These are phyloP conservation scores for Trichopus zeylanicus DNA, from an alignment of 116 monocot genomes.

Conservation along the genomic window DNA sequence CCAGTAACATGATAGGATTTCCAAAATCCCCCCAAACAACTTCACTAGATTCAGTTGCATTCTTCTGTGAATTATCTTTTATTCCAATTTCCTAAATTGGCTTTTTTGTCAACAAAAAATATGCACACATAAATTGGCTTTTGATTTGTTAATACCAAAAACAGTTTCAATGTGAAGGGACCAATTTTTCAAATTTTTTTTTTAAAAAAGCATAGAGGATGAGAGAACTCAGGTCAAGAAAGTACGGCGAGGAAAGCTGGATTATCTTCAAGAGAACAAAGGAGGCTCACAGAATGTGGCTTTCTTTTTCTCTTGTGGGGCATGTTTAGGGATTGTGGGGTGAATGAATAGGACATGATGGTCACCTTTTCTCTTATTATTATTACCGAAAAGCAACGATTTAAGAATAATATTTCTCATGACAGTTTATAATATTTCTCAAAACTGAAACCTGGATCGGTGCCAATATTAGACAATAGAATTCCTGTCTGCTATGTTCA, in stretches of 20 bases:
- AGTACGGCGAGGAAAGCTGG: slow-evolving; percentile 9
- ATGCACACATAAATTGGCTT: not conserved
- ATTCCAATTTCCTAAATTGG: not conserved
- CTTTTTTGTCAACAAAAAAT: too few relatives aligned
- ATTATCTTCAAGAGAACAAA: slow-evolving; percentile 18
- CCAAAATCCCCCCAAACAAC: not conserved
- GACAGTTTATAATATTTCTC: slow-evolving; percentile 1
- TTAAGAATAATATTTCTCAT: not conserved
- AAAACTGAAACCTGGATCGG: not conserved
- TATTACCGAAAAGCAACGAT: not conserved
- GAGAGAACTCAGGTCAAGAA: slow-evolving; percentile 19
- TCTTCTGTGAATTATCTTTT: not conserved
- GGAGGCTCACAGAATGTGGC: slow-evolving; percentile 1
- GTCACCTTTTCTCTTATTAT: slow-evolving; percentile 5
- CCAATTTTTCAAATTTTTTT: not conserved
- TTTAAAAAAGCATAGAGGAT: not conserved
- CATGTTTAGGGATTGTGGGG: slow-evolving; percentile 7
- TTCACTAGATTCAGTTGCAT: slow-evolving; percentile 1
- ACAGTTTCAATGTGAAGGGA: not conserved
- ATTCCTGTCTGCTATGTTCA: not conserved
- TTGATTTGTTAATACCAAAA: not conserved
- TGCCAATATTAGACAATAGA: not conserved
- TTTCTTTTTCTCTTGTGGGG: slow-evolving; percentile 12
- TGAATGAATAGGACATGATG: not conserved
- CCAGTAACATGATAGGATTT: slow-evolving; percentile 4